phyloP scores from a whole-genome alignment of 176 grass and related monocot genomes.

The Raddia distichophylla region DNA sequence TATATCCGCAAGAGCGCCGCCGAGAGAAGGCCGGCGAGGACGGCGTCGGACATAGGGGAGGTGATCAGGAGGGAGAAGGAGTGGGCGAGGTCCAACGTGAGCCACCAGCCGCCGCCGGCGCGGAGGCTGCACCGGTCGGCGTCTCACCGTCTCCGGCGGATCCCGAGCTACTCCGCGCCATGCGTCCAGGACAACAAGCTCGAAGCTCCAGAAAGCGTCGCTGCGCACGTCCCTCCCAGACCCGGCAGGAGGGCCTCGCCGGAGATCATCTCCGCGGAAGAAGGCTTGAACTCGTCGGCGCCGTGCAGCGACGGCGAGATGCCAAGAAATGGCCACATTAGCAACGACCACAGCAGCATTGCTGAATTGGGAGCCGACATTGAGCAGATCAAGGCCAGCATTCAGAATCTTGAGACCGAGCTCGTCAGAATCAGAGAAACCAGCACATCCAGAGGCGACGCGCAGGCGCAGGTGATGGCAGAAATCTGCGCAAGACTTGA shows the following conservation, averaged over 20 bases:
- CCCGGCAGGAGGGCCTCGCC: conserved; percentile 28
- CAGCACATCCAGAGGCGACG: conserved; percentile 6
- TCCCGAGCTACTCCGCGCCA: conserved; percentile 29
- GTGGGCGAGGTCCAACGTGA: conserved; percentile 24
- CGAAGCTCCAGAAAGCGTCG: conserved; percentile 16
- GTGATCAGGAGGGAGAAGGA: conserved; percentile 40
- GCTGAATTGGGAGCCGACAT: conserved; percentile 34
- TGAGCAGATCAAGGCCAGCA: conserved; percentile 40
- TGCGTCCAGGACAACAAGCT: conserved; percentile 24
- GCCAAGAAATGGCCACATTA: conserved; percentile 5
- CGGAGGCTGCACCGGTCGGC: conserved; percentile 31
- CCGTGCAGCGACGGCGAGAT: neutral
- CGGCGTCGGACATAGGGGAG: conserved; percentile 44
- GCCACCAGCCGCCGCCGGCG: conserved; percentile 3
- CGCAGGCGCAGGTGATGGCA: conserved; percentile 16
- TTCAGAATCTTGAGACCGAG: conserved; percentile 35
- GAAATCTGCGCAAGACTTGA: conserved; percentile 41
- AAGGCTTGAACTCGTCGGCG: conserved; percentile 18
- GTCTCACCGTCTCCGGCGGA: conserved; percentile 38
- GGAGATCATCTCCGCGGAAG: conserved; percentile 53
- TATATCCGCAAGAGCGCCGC: neutral
- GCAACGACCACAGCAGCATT: neutral
- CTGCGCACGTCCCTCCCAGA: conserved; percentile 25
- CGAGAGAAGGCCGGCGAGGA: conserved; percentile 35
- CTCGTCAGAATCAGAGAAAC: conserved; percentile 30